phyloP scores from a whole-genome alignment of 139 green algal genomes.

The Haematococcus lacustris region DNA sequence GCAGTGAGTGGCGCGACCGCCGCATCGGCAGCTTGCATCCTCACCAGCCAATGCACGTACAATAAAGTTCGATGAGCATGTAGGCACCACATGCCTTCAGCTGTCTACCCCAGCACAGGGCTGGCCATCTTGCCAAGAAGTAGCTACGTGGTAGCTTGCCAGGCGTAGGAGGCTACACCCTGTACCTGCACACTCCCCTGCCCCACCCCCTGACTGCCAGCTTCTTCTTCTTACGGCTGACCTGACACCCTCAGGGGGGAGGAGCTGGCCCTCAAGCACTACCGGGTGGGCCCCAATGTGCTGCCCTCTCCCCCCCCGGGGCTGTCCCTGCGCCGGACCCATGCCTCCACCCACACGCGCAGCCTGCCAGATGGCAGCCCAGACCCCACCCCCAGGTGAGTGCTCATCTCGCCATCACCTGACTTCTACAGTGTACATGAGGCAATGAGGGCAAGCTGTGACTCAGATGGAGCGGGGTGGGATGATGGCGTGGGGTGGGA shows the following conservation, averaged over 20 bases:
- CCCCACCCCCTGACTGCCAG: neutral
- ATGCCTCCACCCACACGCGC: neutral
- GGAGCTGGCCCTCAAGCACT: conserved; percentile 8
- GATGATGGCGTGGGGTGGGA: neutral
- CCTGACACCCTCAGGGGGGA: neutral
- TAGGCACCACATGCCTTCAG: too few relatives aligned
- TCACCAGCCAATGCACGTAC: too few relatives aligned
- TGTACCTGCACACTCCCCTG: too few relatives aligned
- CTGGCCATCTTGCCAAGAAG: too few relatives aligned
- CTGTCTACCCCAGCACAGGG: too few relatives aligned
- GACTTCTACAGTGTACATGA: too few relatives aligned
- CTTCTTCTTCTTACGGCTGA: neutral
- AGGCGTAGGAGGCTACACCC: too few relatives aligned
- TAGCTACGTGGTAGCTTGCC: too few relatives aligned
- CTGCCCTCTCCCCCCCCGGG: neutral
- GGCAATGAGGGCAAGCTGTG: too few relatives aligned
- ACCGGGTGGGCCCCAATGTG: conserved; percentile 7
- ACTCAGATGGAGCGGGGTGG: too few relatives aligned
- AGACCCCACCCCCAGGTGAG: conserved; percentile 7
- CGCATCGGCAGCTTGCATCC: neutral
- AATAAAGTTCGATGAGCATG: too few relatives aligned
- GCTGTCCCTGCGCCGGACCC: conserved; percentile 1
- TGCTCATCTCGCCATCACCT: neutral
- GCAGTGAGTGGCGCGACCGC: neutral
- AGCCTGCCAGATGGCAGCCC: neutral